Evolutionary conservation across 495 filamentous ascomycete genomes (phyloP), one percentile per base, ranked within the genome.

Genomic region (Acidomyces sp.): DNA sequence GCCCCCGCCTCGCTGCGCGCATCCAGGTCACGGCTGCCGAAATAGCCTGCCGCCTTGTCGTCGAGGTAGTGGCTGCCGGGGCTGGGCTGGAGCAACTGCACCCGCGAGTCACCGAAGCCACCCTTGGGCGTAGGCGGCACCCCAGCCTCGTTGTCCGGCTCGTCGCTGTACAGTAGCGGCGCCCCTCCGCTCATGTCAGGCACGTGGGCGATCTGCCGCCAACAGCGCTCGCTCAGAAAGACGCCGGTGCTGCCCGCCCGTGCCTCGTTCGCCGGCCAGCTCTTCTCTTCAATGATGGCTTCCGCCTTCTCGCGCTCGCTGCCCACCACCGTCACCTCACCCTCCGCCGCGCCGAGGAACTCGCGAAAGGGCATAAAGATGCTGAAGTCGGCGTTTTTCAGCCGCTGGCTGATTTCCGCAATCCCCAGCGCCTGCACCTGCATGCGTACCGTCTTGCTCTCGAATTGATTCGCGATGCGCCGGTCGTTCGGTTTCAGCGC

Each of bases 401-500:
- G 66, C 6, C 90, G 71, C 54, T 93, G 85, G 54, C 86, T 93
- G 57, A 97, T 94, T 53, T 97, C 90, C 3, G 88, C 86, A 55
- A 97, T 92, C 21, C 90, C 90, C 48, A 97, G 82, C 0, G 85
- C 92, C 59, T 95, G 87, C 3, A 97, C 73, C 61, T 97, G 90
- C 22, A 80, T 80, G 12, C 90, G 77, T 18, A 97, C 90, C 55
- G 87, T 95, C 61, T 97, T 96, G 67, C 85, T 94, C 58, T 97
- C 90, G 49, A 96, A 96, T 57, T 96, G 90, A 48, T 97, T 96
- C 36, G 90, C 88, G 47, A 97, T 97, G 19, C 88, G 79, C 15
- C 90, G 75, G 61, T 96, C 90, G 55, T 97, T 97, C 6, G 90
- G 90, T 60, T 97, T 96, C 36, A 97, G 65, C 51, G 90, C 96